Evolutionary conservation across 2,329 filamentous ascomycete genomes (phyloP), one percentile per base, ranked within the genome.

Genomic region (Aspergillus sp.): DNA sequence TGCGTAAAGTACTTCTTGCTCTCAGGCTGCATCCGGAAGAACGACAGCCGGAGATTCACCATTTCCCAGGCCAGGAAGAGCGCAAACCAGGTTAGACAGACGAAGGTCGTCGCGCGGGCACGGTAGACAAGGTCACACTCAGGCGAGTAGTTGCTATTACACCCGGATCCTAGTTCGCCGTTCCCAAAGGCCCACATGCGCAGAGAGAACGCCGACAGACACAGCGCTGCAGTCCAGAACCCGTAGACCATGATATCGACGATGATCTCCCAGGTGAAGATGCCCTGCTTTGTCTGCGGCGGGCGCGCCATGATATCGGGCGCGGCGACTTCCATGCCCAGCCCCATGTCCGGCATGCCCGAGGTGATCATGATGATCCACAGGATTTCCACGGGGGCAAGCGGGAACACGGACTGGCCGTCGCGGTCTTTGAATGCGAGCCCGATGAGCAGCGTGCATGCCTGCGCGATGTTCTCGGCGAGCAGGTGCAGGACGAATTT

Each of bases 351-450:
- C 1, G 91, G 91, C 73, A 95, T 86, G 57, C 88, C 90, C 40
- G 90, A 93, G 0, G 92, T 96, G 56, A 95, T 84, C 89, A 96
- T 93, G 75, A 96, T 96, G 72, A 96, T 91, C 91, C 91, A 96
- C 59, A 96, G 84, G 62, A 96, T 93, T 67, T 96, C 88, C 9
- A 96, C 86, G 0, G 92, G 91, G 0, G 90, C 87, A 37, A 96
- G 84, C 3, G 91, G 92, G 73, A 96, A 96, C 9, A 96, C 91
- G 0, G 91, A 95, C 59, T 90, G 82, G 11, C 84, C 82, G 14
- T 81, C 78, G 2, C 75, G 64, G 69, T 96, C 92, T 68, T 91
- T 89, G 77, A 96, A 96, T 0, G 82, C 89, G 3, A 96, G 84
- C 50, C 92, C 91, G 39, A 91, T 87, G 27, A 96, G 85, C 15